Evolutionary conservation across 495 filamentous ascomycete genomes (phyloP), one percentile per base, ranked within the genome.

Genomic region (Glonium stellatum): DNA sequence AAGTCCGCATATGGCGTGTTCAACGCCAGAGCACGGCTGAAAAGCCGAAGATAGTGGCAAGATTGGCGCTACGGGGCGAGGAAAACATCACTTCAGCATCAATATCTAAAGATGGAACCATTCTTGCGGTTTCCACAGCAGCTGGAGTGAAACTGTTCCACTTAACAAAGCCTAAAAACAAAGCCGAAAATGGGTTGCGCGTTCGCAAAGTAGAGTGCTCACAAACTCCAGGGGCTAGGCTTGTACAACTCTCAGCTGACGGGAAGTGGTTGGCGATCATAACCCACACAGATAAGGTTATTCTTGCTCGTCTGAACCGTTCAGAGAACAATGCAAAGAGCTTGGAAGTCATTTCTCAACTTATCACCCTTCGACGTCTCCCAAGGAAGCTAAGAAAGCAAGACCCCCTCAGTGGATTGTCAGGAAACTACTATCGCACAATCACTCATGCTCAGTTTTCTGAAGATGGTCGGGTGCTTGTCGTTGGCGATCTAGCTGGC

Each of bases 1-100:
- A 96, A 66, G 75, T 97, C 23, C 83, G 83, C 59, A 82, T 99
- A 60, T 99, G 91, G 91, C 82, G 83, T 0, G 57, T 77, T 27
- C 58, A 64, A 9, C 48, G 27, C 12, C 42, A 56, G 37, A 23
- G 59, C 15, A 63, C 47, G 35, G 9, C 57, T 0, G 54, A 55
- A 48, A 67, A 59, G 42, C 64, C 67, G 31, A 84, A 85, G 64
- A 75, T 92, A 1, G 78, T 90, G 25, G 87, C 85, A 11, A 82
- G 84, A 60, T 78, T 95, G n/a, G 63, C 85, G 54, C 78, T 95
- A 49, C 79, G 79, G 76, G 87, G 88, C 21, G 90, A 96, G 66
- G 88, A 95, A 59, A 88, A 88, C 61, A 95, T 97, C 54, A 86
- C 89, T 15, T 89, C 89, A 34, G 90, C 86, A 21, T 76, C 84